These are phyloP conservation scores for Klebsormidium nitens DNA, from an alignment of 139 green algal genomes.

Conservation along the genomic window DNA sequence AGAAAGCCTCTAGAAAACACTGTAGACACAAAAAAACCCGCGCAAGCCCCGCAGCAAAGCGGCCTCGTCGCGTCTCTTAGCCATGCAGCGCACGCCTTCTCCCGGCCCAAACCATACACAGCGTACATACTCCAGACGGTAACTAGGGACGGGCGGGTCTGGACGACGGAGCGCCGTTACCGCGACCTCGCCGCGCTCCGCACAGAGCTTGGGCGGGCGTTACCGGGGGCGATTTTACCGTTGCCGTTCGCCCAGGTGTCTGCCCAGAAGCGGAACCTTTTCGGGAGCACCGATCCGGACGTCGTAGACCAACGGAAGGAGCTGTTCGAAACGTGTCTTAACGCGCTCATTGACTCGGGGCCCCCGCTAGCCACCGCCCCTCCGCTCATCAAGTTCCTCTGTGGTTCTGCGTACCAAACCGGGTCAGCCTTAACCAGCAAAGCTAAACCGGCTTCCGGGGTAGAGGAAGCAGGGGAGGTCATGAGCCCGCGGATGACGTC, in stretches of 20 bases:
- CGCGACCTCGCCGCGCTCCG: slow-evolving; percentile 22
- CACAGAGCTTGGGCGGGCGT: background rate
- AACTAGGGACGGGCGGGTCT: slow-evolving; percentile 1
- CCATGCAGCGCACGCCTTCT: too few relatives aligned
- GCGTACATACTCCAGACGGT: too few relatives aligned
- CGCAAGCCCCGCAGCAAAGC: too few relatives aligned
- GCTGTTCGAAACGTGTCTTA: slow-evolving; percentile 4
- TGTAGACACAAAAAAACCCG: too few relatives aligned
- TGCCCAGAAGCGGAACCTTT: slow-evolving; percentile 9
- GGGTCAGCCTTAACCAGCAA: background rate
- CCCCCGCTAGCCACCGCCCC: slow-evolving; percentile 4
- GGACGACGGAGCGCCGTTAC: slow-evolving; percentile 14
- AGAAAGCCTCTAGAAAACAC: too few relatives aligned
- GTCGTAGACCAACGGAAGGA: background rate
- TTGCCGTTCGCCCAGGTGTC: background rate
- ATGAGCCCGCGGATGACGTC: background rate
- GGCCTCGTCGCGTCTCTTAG: too few relatives aligned
- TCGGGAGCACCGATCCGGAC: background rate
- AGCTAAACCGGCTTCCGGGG: background rate
- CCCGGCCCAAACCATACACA: too few relatives aligned
- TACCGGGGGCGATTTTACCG: background rate
- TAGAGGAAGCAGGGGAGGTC: background rate
- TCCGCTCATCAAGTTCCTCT: slow-evolving; percentile 7
- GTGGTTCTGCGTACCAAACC: background rate
- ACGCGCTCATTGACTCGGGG: background rate